Conservation (phyloP, 257 asterid genomes). For the Datura wrightii region DNA sequence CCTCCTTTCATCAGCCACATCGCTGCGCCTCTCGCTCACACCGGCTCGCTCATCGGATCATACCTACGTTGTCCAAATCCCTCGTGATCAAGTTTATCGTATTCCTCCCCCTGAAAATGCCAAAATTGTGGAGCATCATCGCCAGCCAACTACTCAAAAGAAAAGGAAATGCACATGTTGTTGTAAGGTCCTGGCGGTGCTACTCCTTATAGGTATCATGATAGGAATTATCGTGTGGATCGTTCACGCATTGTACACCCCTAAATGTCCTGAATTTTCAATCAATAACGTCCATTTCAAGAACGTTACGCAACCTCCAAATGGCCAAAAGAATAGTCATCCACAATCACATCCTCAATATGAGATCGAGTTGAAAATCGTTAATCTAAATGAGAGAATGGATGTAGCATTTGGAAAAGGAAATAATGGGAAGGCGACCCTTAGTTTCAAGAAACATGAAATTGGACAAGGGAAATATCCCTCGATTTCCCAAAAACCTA, state of each 20-base stretch:
- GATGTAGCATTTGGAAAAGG: conserved; percentile 40
- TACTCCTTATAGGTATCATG: conserved; percentile 34
- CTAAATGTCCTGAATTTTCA: conserved; percentile 54
- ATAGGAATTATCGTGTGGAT: background rate
- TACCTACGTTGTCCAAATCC: conserved; percentile 74
- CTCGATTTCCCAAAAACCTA: conserved; percentile 23
- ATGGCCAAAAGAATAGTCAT: background rate
- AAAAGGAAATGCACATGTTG: conserved; percentile 28
- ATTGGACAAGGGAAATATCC: conserved; percentile 54
- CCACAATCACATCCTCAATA: conserved; percentile 33
- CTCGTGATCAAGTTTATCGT: conserved; percentile 79
- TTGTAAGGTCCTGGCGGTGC: conserved; percentile 32
- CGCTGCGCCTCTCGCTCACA: background rate
- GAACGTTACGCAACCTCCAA: conserved; percentile 14
- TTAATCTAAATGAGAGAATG: conserved; percentile 49
- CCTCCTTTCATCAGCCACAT: background rate
- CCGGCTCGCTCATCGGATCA: conserved; percentile 32
- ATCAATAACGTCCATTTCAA: conserved; percentile 39
- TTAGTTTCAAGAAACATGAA: conserved; percentile 41
- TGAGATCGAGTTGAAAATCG: conserved; percentile 39
- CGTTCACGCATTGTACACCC: conserved; percentile 47
- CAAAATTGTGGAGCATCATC: conserved; percentile 49
- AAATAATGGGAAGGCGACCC: conserved; percentile 36
- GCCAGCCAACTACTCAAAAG: background rate
- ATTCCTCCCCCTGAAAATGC: conserved; percentile 87